These are phyloP conservation scores for Deakozyma indianensis DNA, from an alignment of 805 yeast genomes.

Conservation along the genomic window DNA sequence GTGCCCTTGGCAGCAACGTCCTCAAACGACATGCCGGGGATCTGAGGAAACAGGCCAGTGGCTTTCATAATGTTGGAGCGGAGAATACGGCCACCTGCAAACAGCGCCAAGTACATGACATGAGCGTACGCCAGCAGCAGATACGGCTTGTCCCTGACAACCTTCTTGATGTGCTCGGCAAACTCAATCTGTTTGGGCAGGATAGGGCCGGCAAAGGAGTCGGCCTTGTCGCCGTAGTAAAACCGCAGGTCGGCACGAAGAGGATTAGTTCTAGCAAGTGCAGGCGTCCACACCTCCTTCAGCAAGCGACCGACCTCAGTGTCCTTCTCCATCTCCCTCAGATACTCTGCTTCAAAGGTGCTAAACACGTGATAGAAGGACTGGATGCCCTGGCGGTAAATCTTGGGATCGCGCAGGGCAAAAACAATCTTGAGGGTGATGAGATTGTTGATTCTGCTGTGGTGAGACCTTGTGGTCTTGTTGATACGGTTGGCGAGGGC, in stretches of 20 bases:
- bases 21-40: constrained; percentile 48
- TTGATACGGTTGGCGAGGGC: constrained; percentile 78
- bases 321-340: constrained; percentile 10
- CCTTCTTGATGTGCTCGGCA: constrained; percentile 40
- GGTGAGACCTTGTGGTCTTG: constrained; percentile 46
- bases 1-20: constrained; percentile 52
- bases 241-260: constrained; percentile 51
- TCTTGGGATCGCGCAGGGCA: constrained; percentile 60
- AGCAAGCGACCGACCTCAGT: constrained; percentile 31
- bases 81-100: constrained; percentile 75
- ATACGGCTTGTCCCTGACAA: constrained; percentile 50
- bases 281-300: constrained; percentile 52
- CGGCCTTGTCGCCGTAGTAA: constrained; percentile 41
- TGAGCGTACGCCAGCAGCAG: constrained; percentile 68
- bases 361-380: constrained; percentile 55
- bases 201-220: constrained; percentile 43
- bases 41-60: constrained; percentile 61
- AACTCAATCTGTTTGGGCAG: constrained; percentile 49
- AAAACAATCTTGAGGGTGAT: constrained; percentile 58
- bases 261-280: constrained; percentile 44
- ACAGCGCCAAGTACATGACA: constrained; percentile 69
- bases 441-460: constrained; percentile 53
- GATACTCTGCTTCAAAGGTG: constrained; percentile 35
- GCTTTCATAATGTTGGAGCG: constrained; percentile 51
- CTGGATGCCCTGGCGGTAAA: constrained; percentile 71